A percentile compares a stretch with the other conserved stretches of the same genome.
These are phyloP conservation scores for Aspergillus uvarum DNA, from an alignment of 2,329 filamentous ascomycete genomes.

Conservation along the genomic window DNA sequence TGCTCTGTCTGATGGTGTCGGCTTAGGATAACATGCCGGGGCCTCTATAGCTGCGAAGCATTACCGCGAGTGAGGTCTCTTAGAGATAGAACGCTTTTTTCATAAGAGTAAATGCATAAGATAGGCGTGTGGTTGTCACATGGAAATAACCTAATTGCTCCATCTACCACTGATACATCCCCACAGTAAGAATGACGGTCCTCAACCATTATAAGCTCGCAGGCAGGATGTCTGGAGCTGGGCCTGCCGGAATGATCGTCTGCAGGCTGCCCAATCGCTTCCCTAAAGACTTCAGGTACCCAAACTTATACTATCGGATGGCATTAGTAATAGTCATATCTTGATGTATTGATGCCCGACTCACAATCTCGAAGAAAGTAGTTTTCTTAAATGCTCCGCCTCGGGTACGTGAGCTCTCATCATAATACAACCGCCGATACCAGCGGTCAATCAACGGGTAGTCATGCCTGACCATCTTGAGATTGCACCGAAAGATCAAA, in stretches of 20 bases:
- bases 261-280: slow-evolving; percentile 21
- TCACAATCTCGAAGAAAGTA: slow-evolving; percentile 43
- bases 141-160: not conserved
- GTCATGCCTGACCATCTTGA: slow-evolving; percentile 62
- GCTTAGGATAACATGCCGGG: no score
- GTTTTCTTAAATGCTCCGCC: slow-evolving; percentile 43
- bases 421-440: slow-evolving; percentile 50
- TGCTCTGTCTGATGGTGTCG: no score
- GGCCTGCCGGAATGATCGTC: slow-evolving; percentile 28
- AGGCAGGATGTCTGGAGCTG: slow-evolving; percentile 30
- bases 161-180: not conserved
- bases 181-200: not conserved
- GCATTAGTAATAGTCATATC: not conserved
- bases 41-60: no score
- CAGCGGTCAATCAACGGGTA: slow-evolving; percentile 52
- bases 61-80: no score
- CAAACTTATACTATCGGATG: slow-evolving; percentile 27
- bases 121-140: not conserved
- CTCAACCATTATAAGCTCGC: slow-evolving; percentile 3
- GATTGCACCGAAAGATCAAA: slow-evolving; percentile 75
- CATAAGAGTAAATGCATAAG: not conserved
- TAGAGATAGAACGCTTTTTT: not conserved
- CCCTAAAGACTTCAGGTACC: slow-evolving; percentile 23
- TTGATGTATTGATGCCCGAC: slow-evolving; percentile 11
- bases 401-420: slow-evolving; percentile 43